Conservation (phyloP, 192 early-diverging fungal species). For the Backusella mclennaniae region DNA sequence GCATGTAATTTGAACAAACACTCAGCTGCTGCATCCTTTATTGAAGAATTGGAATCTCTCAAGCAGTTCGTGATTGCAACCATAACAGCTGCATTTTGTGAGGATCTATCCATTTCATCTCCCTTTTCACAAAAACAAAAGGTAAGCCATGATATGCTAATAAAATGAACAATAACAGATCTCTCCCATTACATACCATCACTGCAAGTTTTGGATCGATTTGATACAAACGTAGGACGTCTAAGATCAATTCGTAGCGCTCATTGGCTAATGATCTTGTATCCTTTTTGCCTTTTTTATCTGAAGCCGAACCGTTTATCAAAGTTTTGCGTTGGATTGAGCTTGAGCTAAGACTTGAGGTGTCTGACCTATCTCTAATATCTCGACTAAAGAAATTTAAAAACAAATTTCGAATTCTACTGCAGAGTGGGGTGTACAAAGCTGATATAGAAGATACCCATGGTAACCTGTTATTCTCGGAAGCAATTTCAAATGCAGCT, state of each 20-base stretch:
- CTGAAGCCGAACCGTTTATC: slow-evolving; percentile 34
- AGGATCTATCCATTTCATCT: slow-evolving; percentile 56
- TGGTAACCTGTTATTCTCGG: slow-evolving; percentile 55
- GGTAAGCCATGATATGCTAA: not conserved
- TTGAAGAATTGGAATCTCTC: slow-evolving; percentile 63
- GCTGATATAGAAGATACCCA: slow-evolving; percentile 64
- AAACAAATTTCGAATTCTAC: slow-evolving; percentile 61
- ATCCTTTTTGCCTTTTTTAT: slow-evolving; percentile 45
- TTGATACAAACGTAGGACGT: slow-evolving; percentile 71
- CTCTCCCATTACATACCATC: slow-evolving; percentile 42
- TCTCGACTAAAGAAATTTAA: slow-evolving; percentile 49
- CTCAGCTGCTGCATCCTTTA: slow-evolving; percentile 68
- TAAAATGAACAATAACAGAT: not conserved
- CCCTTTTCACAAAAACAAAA: slow-evolving; percentile 34
- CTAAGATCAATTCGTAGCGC: slow-evolving; percentile 72
- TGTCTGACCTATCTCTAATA: not conserved
- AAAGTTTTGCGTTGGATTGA: slow-evolving; percentile 27
- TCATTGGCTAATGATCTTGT: slow-evolving; percentile 55
- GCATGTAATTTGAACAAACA: slow-evolving; percentile 74
- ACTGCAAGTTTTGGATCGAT: slow-evolving; percentile 73
- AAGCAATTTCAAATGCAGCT: slow-evolving; percentile 65
- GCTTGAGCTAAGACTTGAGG: not conserved
- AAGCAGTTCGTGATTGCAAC: slow-evolving; percentile 70
- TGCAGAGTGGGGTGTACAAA: slow-evolving; percentile 56
- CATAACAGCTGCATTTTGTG: slow-evolving; percentile 74